Base-by-base conservation (phyloP, 495 filamentous ascomycete genomes). In the Penicillium turbatum region DNA sequence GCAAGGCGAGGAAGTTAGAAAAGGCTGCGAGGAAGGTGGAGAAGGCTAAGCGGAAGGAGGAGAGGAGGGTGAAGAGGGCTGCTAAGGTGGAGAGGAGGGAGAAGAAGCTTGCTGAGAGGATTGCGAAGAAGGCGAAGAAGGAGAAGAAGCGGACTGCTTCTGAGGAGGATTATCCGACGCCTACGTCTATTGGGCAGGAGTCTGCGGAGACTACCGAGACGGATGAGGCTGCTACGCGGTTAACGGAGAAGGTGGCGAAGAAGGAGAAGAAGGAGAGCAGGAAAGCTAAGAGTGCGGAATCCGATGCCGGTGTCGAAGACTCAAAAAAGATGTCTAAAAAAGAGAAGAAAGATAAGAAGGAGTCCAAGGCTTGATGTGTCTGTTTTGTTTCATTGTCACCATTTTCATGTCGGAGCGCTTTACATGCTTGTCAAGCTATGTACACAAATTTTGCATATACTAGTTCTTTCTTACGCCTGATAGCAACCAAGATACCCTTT, bases 91-190 rank as follows among this genome's bases (percentile, higher is more conserved):
- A 55, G 54, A 64, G 40, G 39, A 68, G 66, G 49, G 57, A 67
- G 40, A 45, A 66, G 62, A 56, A 57, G 58, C 15, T 38, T 40
- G 53, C 55, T 58, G 34, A 62, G 59, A n/a, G 40, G 55, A 46
- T 21, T n/a, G 65, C 63, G 45, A 70, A 57, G 51, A 56, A 44
- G 31, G 57, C 60, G 31, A 64, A 64, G 48, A 71, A 67, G 49
- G 63, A 68, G 42, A 61, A 62, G 57, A 67, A 56, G 53, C 15
- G 27, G 30, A n/a, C 29, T 32, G 38, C 54, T 15, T 66, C 69
- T 38, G 67, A 71, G 37, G 67, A 65, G 10, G 64, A 69, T 31
- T 75, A 73, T 54, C 69, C 72, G 19, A 73, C 71, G n/a, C 71
- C 72, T n/a, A 41, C 60, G 36, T 71, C 69, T 43, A 75, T 61